Conservation (phyloP, 2,329 filamentous ascomycete species). For the Fusarium agapanthi region DNA sequence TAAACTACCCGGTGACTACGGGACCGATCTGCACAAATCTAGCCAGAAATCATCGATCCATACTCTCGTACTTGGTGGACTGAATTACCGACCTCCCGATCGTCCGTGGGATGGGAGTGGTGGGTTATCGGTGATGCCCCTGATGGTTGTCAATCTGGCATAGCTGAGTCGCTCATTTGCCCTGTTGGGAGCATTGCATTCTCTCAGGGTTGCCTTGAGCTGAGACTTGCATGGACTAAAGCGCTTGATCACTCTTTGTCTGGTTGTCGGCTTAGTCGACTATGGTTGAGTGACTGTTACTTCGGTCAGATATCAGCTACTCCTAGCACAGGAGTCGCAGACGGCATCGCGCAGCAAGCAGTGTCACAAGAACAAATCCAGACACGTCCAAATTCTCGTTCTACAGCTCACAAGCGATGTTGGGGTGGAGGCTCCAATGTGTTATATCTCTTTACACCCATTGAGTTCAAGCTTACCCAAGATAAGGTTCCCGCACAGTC, state of each 20-base stretch:
- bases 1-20: neutral
- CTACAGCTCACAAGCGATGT: accelerated
- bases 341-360: neutral
- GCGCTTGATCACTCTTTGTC: neutral
- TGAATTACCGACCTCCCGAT: neutral
- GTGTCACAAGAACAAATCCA: neutral
- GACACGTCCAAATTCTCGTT: accelerated
- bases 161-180: neutral
- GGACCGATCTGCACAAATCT: conserved; percentile 15
- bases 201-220: neutral
- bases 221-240: neutral
- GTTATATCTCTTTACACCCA: accelerated
- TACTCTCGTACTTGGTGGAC: too few species aligned
- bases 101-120: neutral
- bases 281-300: neutral
- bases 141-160: neutral
- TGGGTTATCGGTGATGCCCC: neutral
- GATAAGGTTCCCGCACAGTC: neutral
- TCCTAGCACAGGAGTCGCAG: too few species aligned
- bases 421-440: accelerated
- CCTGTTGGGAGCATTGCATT: neutral
- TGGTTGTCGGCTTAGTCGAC: accelerated
- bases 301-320: too few species aligned
- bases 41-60: too few species aligned
- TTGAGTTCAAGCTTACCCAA: neutral